These are phyloP conservation scores for Penicillium robsamsonii DNA, from an alignment of 495 filamentous ascomycete species.

Conservation along the genomic window DNA sequence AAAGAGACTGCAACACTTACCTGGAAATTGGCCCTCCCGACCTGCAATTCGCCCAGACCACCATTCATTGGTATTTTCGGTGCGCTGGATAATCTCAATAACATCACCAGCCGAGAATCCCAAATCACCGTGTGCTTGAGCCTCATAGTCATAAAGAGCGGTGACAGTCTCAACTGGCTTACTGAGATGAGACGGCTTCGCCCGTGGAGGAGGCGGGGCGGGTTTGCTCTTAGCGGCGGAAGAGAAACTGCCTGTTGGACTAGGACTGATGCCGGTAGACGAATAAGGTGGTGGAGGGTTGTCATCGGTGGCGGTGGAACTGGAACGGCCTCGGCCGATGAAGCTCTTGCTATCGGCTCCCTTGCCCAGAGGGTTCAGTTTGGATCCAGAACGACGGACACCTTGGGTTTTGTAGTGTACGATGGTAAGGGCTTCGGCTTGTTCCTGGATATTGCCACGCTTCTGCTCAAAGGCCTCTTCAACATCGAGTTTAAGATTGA, in stretches of 20 bases:
- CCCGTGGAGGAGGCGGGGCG: slow-evolving; percentile 87
- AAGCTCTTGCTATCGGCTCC: slow-evolving; percentile 31
- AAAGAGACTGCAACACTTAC: slow-evolving; percentile 49
- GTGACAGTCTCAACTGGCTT: slow-evolving; percentile 71
- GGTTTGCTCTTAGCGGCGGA: slow-evolving; percentile 78
- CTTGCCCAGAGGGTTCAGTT: slow-evolving; percentile 48
- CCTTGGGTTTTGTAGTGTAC: slow-evolving; percentile 87
- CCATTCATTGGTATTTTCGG: slow-evolving; percentile 92
- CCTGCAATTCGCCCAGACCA: slow-evolving; percentile 81
- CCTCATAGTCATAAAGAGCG: slow-evolving; percentile 92
- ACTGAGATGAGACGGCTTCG: slow-evolving; percentile 76
- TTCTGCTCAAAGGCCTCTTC: slow-evolving; percentile 88
- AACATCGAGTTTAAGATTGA: slow-evolving; percentile 84
- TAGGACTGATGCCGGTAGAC: slow-evolving; percentile 41
- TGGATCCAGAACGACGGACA: slow-evolving; percentile 44
- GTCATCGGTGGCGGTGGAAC: slow-evolving; percentile 50
- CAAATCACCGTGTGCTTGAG: slow-evolving; percentile 90
- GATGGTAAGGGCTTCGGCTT: slow-evolving; percentile 73
- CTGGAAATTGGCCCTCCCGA: slow-evolving; percentile 88
- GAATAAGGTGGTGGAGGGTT: slow-evolving; percentile 71
- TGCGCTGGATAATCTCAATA: slow-evolving; percentile 82
- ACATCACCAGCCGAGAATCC: slow-evolving; percentile 87
- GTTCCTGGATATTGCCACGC: slow-evolving; percentile 80
- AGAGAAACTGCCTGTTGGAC: slow-evolving; percentile 50
- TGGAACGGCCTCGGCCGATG: slow-evolving; percentile 26